Percentiles rank a stretch among this genome's conserved stretches.
Conservation (phyloP, 1,284 basidiomycete species). For the Marasmius sp. region DNA sequence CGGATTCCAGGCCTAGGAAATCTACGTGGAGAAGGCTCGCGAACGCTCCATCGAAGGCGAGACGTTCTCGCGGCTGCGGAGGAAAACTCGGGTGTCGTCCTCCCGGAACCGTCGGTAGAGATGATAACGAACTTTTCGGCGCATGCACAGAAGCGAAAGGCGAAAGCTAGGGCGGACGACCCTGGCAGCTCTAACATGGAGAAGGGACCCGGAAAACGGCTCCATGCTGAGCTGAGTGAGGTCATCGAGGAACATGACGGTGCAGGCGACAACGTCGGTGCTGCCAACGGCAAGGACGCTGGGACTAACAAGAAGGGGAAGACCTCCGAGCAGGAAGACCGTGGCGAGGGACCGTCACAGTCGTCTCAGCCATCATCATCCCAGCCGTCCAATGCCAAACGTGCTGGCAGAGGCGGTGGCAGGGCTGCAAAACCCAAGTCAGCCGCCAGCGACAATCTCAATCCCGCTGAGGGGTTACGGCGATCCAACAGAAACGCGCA, state of each 20-base stretch:
- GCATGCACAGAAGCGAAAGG: constrained; percentile 18
- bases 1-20: constrained; percentile 2
- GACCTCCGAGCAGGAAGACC: neutral
- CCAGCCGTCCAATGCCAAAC: neutral
- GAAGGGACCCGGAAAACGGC: constrained; percentile 39
- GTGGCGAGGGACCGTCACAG: neutral
- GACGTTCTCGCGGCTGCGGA: constrained; percentile 42
- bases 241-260: constrained; percentile 33
- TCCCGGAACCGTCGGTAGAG: constrained; percentile 41
- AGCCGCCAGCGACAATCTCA: neutral
- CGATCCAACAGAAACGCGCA: neutral
- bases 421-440: neutral
- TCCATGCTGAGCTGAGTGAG: constrained; percentile 39
- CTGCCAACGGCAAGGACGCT: neutral
- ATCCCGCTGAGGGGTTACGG: neutral
- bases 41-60: constrained; percentile 46
- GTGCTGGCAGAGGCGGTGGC: neutral
- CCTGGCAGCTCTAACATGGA: constrained; percentile 15
- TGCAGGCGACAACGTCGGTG: constrained; percentile 10
- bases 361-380: neutral
- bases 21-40: constrained; percentile 21
- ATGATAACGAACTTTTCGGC: constrained; percentile 36
- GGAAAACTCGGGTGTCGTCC: constrained; percentile 28
- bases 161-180: constrained; percentile 12
- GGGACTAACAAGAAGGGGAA: neutral